Conservation (phyloP, 331 rosid genomes). For the Malus hybrid region DNA sequence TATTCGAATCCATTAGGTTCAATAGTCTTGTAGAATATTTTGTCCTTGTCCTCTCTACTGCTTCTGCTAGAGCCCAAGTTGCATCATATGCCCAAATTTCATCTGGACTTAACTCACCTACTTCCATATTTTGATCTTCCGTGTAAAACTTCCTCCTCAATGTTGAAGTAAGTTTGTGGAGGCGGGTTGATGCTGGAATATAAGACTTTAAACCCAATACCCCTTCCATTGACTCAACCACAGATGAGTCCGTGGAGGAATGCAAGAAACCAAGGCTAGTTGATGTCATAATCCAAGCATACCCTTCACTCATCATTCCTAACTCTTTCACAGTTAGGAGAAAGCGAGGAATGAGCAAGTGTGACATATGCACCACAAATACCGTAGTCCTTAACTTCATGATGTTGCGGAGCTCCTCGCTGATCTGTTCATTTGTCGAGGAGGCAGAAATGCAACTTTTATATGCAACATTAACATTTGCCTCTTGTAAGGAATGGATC, state of each 20-base stretch:
- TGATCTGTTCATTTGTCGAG: background rate
- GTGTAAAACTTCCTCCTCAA: slow-evolving; percentile 2
- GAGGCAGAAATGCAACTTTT: background rate
- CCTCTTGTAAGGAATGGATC: background rate
- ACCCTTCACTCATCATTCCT: slow-evolving; percentile 8
- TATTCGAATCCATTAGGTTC: background rate
- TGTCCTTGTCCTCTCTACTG: slow-evolving; percentile 5
- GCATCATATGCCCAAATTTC: slow-evolving; percentile 11
- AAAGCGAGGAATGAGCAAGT: background rate
- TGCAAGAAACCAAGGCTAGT: slow-evolving; percentile 3
- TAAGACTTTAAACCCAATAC: background rate
- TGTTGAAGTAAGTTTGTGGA: slow-evolving; percentile 4
- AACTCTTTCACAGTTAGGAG: background rate
- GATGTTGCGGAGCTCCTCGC: slow-evolving; percentile 2
- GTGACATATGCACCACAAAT: slow-evolving; percentile 12
- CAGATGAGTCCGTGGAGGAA: background rate
- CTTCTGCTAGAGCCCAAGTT: slow-evolving; percentile 12
- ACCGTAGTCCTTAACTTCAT: background rate
- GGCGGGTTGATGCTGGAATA: background rate
- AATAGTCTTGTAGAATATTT: background rate
- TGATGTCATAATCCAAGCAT: slow-evolving; percentile 5
- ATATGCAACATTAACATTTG: background rate
- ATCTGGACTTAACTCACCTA: background rate
- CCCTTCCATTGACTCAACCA: slow-evolving; percentile 11
- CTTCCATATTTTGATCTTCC: background rate